Evolutionary conservation across 2,329 filamentous ascomycete genomes (phyloP).

Genomic region (Colletotrichum sp.): DNA sequence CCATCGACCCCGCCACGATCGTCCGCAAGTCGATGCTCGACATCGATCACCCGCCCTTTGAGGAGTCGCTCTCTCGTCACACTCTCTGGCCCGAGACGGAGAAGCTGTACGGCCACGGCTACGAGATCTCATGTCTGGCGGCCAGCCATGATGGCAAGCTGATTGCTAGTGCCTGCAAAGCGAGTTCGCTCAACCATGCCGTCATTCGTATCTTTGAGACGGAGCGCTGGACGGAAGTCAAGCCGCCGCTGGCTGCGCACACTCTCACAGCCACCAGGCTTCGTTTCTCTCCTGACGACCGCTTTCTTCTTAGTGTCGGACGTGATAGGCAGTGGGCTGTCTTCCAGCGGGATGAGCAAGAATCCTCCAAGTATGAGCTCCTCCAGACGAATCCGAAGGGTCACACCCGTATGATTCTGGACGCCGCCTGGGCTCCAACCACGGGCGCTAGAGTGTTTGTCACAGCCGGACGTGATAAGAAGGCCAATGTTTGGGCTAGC

Average conservation of each 20-base stretch:
- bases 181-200: slow-evolving; percentile 91
- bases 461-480: slow-evolving; percentile 90
- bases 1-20: slow-evolving; percentile 59
- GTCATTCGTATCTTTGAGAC: slow-evolving; percentile 93
- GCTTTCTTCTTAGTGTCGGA: slow-evolving; percentile 83
- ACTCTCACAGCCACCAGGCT: slow-evolving; percentile 85
- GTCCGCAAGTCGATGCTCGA: slow-evolving; percentile 67
- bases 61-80: slow-evolving; percentile 87
- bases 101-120: slow-evolving; percentile 97
- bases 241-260: slow-evolving; percentile 83
- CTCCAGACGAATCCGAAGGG: slow-evolving; percentile 78
- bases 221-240: slow-evolving; percentile 83
- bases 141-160: slow-evolving; percentile 75
- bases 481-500: slow-evolving; percentile 72
- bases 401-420: slow-evolving; percentile 91
- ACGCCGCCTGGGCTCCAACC: slow-evolving; percentile 80
- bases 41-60: slow-evolving; percentile 77
- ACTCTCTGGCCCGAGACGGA: slow-evolving; percentile 96
- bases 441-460: slow-evolving; percentile 64
- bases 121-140: slow-evolving; percentile 91
- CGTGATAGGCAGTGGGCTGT: slow-evolving; percentile 91
- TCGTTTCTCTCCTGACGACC: slow-evolving; percentile 78
- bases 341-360: slow-evolving; percentile 61
- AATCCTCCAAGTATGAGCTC: slow-evolving; percentile 55
- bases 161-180: slow-evolving; percentile 91